Percentiles rank a stretch among this genome's conserved stretches.
Conservation (phyloP, 371 early-diverging fungal genomes). For the Apophysomyces trapeziformis region DNA sequence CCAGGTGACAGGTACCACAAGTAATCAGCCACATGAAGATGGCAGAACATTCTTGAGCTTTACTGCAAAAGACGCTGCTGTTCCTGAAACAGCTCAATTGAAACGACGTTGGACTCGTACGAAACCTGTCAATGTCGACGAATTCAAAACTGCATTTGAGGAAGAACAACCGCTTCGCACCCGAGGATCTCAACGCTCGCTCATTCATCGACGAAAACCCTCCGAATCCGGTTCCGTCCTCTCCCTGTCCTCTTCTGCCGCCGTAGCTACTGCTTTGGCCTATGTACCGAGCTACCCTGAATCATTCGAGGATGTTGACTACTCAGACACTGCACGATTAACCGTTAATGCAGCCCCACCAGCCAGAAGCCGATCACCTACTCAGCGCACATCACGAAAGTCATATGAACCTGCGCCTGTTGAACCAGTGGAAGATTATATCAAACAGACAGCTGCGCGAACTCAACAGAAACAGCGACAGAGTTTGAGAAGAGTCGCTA, state of each 20-base stretch:
- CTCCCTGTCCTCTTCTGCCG: background rate
- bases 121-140: constrained; percentile 6
- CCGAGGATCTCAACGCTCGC: background rate
- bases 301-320: constrained; percentile 26
- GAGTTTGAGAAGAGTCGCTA: constrained; percentile 13
- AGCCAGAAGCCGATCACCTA: constrained; percentile 12
- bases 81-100: background rate
- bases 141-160: constrained; percentile 5
- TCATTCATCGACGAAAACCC: constrained; percentile 1
- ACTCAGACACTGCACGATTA: constrained; percentile 39
- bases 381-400: background rate
- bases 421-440: constrained; percentile 25
- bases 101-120: constrained; percentile 9
- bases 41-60: constrained; percentile 7
- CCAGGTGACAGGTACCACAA: constrained; percentile 6
- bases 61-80: constrained; percentile 1
- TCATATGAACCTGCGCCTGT: constrained; percentile 32
- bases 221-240: background rate
- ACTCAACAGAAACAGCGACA: constrained; percentile 11
- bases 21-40: constrained; percentile 3
- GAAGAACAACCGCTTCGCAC: constrained; percentile 1
- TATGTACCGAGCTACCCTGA: constrained; percentile 12
- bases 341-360: constrained; percentile 36
- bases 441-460: constrained; percentile 15
- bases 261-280: background rate